These are phyloP conservation scores for Paraurostyla sp. DNA, from an alignment of 73 alveolate species.

Conservation along the genomic window DNA sequence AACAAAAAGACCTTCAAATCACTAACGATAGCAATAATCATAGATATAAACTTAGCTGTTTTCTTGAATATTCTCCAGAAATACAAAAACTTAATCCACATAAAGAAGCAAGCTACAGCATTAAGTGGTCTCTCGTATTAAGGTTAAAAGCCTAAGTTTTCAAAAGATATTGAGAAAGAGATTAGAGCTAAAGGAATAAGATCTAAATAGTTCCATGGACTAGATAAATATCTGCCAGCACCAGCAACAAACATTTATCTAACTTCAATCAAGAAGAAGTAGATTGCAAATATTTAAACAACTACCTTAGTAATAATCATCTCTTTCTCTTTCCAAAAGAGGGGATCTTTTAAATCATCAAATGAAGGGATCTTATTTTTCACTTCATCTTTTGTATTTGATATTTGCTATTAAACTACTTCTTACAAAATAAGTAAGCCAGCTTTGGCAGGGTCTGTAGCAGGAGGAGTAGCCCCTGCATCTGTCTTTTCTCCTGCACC, in stretches of 20 bases:
- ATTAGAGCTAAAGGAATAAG: conserved; percentile 18
- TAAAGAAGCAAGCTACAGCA: conserved; percentile 59
- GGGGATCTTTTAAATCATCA: background rate
- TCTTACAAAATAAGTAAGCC: background rate
- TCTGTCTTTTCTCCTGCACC: background rate
- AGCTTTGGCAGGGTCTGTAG: background rate
- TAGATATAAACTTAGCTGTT: conserved; percentile 61
- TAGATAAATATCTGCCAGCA: background rate
- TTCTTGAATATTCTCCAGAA: conserved; percentile 60
- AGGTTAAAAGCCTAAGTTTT: background rate
- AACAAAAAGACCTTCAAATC: conserved; percentile 61
- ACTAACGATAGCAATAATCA: conserved; percentile 56
- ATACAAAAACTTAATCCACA: conserved; percentile 69
- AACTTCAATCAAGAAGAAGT: conserved; percentile 20
- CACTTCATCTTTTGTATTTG: background rate
- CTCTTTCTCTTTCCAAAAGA: background rate
- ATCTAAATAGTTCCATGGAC: conserved; percentile 40
- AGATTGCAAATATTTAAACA: background rate
- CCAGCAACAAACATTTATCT: conserved; percentile 25
- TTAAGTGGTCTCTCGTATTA: conserved; percentile 23
- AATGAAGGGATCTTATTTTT: too few species aligned
- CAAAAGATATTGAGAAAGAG: conserved; percentile 21
- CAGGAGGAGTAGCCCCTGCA: too few species aligned
- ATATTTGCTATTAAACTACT: background rate
- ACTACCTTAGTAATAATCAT: background rate